Evolutionary conservation across 2,329 filamentous ascomycete species (phyloP).

Genomic region (Fusarium tricinctum): DNA sequence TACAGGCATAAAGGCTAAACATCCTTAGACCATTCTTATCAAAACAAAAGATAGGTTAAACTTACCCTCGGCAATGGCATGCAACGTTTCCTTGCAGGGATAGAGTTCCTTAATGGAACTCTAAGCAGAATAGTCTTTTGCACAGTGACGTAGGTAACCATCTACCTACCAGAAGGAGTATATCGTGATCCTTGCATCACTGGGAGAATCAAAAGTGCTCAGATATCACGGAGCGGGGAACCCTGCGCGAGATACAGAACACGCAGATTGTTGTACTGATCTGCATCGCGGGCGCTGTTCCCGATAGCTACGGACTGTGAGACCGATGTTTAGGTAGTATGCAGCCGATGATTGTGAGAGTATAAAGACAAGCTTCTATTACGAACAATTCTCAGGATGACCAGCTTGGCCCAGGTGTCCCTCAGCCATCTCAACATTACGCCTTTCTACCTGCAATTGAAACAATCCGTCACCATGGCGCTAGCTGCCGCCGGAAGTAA

Average conservation of each 20-base stretch:
- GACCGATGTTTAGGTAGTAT: background rate
- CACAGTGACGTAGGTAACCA: slow-evolving; percentile 14
- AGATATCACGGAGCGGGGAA: slow-evolving; percentile 33
- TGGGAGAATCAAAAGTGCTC: slow-evolving; percentile 34
- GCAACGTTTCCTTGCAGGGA: slow-evolving; percentile 9
- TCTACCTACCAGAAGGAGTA: slow-evolving; percentile 34
- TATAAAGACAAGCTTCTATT: slow-evolving; percentile 5
- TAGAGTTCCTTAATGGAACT: background rate
- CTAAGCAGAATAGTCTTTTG: background rate
- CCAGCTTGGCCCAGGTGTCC: background rate
- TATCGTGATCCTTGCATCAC: slow-evolving; percentile 26
- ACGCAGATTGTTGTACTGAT: slow-evolving; percentile 15
- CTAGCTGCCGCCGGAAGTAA: slow-evolving; percentile 3
- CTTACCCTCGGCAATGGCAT: background rate
- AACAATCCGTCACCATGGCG: slow-evolving; percentile 16
- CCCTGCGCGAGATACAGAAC: slow-evolving; percentile 24
- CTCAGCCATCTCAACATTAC: background rate
- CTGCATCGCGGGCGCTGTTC: slow-evolving; percentile 10
- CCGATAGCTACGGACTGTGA: slow-evolving; percentile 20
- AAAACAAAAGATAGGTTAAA: background rate
- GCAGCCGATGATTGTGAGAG: background rate
- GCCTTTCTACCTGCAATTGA: background rate
- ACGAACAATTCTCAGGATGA: background rate
- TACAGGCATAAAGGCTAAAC: background rate
- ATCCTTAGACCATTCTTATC: no score